Conservation (phyloP, 2,329 filamentous ascomycete genomes). For the Daldinia eschscholtzii region DNA sequence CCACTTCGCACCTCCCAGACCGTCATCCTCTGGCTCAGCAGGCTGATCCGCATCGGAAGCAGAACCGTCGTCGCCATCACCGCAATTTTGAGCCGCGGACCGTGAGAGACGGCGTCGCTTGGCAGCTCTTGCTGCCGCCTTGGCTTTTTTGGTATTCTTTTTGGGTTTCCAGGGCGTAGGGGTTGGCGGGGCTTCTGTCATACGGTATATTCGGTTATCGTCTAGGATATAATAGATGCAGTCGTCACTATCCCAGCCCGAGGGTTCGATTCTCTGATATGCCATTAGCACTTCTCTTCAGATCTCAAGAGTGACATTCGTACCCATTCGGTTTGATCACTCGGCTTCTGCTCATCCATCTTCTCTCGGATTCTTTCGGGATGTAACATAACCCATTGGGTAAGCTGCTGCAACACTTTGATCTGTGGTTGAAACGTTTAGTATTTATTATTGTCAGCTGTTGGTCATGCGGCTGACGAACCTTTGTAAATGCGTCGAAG, state of each 20-base stretch:
- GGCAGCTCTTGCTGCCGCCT: slow-evolving; percentile 73
- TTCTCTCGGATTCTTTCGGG: slow-evolving; percentile 87
- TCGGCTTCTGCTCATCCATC: slow-evolving; percentile 85
- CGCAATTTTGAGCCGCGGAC: slow-evolving; percentile 57
- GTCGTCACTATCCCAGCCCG: slow-evolving; percentile 90
- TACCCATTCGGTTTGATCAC: slow-evolving; percentile 87
- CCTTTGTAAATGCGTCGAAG: slow-evolving; percentile 86
- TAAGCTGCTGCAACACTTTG: slow-evolving; percentile 86
- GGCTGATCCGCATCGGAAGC: slow-evolving; percentile 50
- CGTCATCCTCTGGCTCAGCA: slow-evolving; percentile 64
- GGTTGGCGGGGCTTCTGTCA: slow-evolving; percentile 78
- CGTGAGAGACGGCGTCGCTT: slow-evolving; percentile 75
- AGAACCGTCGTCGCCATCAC: slow-evolving; percentile 54
- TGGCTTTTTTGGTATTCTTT: slow-evolving; percentile 74
- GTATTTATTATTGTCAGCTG: slow-evolving; percentile 20
- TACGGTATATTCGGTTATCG: slow-evolving; percentile 91
- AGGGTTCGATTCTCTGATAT: slow-evolving; percentile 77
- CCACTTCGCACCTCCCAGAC: slow-evolving; percentile 84
- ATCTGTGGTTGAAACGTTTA: slow-evolving; percentile 61
- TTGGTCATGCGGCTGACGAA: slow-evolving; percentile 52
- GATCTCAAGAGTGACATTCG: slow-evolving; percentile 57
- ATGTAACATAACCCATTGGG: slow-evolving; percentile 88
- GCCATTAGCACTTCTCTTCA: slow-evolving; percentile 53
- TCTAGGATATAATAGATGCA: slow-evolving; percentile 91
- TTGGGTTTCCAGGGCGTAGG: slow-evolving; percentile 68